Percentiles rank a stretch among this genome's conserved stretches.
Evolutionary conservation across 2,329 filamentous ascomycete species (phyloP).

Genomic region (Penicillium psychrosexuale): DNA sequence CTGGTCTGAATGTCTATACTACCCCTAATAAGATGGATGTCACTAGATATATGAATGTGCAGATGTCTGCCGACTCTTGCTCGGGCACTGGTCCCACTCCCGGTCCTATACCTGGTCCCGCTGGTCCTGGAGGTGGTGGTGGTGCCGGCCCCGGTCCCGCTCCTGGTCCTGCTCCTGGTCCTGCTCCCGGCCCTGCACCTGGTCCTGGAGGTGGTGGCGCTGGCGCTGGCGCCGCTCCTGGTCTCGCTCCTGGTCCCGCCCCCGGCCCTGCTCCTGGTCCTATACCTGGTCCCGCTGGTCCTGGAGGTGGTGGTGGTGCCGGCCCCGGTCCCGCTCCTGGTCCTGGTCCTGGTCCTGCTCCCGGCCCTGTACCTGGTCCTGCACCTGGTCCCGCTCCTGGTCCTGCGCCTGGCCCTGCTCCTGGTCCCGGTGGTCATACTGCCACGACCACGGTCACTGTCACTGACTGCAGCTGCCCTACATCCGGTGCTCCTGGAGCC

Average conservation of each 20-base stretch:
- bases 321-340: conserved; percentile 2
- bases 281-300: not conserved
- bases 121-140: not conserved
- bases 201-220: not conserved
- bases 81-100: conserved; percentile 14
- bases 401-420: not conserved
- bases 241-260: not conserved
- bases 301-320: conserved; percentile 1
- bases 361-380: no score
- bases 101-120: not conserved
- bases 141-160: not conserved
- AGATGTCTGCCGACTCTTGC: conserved; percentile 39
- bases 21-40: conserved; percentile 29
- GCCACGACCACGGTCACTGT: conserved; percentile 22
- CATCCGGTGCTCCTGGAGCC: conserved; percentile 6
- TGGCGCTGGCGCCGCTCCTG: not conserved
- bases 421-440: conserved; percentile 3
- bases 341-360: not conserved
- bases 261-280: not conserved
- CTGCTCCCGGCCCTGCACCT: not conserved
- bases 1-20: conserved; percentile 45
- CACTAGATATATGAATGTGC: conserved; percentile 35
- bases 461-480: conserved; percentile 19
- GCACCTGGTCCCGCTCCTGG: not conserved
- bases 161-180: not conserved